Base-by-base conservation (phyloP, 169 alveolate genomes). In the Neospora caninum region DNA sequence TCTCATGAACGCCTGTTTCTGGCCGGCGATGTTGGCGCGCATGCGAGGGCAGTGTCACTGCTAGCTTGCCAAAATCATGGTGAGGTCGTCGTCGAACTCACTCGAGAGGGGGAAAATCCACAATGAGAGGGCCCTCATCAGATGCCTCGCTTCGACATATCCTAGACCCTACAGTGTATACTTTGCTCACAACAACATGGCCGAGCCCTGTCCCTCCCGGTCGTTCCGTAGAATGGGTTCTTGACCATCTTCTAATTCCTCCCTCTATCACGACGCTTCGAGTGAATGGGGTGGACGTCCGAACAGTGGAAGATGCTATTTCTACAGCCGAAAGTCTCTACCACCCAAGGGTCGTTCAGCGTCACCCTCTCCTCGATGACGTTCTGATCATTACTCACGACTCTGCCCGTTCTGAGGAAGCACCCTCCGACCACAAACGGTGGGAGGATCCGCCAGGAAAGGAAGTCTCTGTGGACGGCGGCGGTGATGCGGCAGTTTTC, bases 291-390 rank as follows among this genome's bases (percentile, higher is more conserved):
- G 70, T 91, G 27, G 53, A n/a, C 58, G 53, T 73, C 54, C 7
- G 58, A 45, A 88, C 39, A 64, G 54, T 67, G 78, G 70, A 83
- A 78, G 94, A 31, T 34, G 94, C 89, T 31, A 36, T 91, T 22
- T 53, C 42, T 42, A 67, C 82, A 34, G 94, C 94, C 7, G 89
- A 73, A 73, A 31, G 27, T 13, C 58, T 49, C 58, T 41, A 53
- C n/a, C 58, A 88, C 53, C n/a, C 43, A 36, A 73, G 83, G 94
- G 89, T 54, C 31, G 87, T 78, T 2, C 58, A 78, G 31, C 45
- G 67, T n/a, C 94, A 91, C 89, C 89, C 94, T 64, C 43, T 13
- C 64, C 43, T 91, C 31, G 25, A 29, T 22, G 94, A 91, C 45
- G 36, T 91, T 10, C 82, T 91, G 80, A 38, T 80, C 20, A 42